Base-by-base conservation (phyloP, 140 eudicot genomes). In the Bidens hawaiensis region DNA sequence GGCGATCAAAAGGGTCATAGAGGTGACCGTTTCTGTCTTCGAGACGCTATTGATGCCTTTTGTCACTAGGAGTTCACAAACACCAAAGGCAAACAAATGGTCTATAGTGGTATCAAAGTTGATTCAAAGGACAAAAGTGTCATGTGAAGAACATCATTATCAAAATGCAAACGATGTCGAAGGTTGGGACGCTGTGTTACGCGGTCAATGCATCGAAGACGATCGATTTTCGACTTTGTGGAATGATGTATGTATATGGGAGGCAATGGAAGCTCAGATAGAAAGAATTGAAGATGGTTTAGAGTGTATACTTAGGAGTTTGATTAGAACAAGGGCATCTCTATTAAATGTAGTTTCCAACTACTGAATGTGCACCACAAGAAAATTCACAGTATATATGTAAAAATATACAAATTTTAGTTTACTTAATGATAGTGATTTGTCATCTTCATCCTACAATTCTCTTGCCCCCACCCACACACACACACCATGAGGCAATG, bases 291-390 rank as follows among this genome's bases (percentile, higher is more conserved):
- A 65, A 11, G 61, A 28, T 26, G 62, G 63, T 57, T 65, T 73
- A 21, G 78, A 73, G 16, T 55, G 54, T 40, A 25, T 57, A n/a
- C 65, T 11, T 65, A 57, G 67, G 46, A 58, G 36, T 24, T 47
- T 65, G 21, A 57, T 73, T 47, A 73, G 68, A 56, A 56, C 73
- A 55, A 73, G 78, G 21, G 53, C 11, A 17, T 65, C 54, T 46
- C 46, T 73, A 11, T 57, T 73, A 6, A 73, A 73, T 68, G 48
- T 47, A 56, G 25, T 59, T 59, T 65, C 68, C 53, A 27, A 47
- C 30, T 45, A 45, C 13, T 45, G 19, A 48, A 41, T 54, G 45
- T 62, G 43, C 43, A 36, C 12, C 14, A 36, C 12, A 19, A 24
- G 4, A 7, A 8, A 16, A 33, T 67, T 41, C 14, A 57, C n/a